Base-by-base conservation (phyloP, 768 basidiomycete genomes). In the Boletus vermiculosoides region DNA sequence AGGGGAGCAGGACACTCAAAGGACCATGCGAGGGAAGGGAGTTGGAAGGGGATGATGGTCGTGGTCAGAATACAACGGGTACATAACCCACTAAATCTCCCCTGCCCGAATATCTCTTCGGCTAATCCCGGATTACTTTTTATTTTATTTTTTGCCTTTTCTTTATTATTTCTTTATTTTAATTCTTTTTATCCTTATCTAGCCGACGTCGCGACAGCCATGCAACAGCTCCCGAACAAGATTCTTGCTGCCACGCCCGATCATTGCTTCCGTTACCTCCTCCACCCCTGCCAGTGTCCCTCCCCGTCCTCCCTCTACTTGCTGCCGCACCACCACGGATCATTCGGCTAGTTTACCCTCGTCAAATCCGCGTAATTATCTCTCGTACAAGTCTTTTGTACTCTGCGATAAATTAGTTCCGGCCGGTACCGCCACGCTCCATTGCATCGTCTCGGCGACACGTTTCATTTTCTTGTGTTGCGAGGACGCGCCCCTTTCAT, bases 21-120 rank as follows among this genome's bases (percentile, higher is more conserved):
- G 66, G 72, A 72, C 71, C 72, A 72, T 73, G 67, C 63, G 62
- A 66, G 64, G 61, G 64, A 56, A 61, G 63, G 62, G 55, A 49
- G 57, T 61, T 59, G 55, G 63, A 52, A 53, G 56, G 52, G 4
- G 28, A 40, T 40, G 64, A 66, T 58, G 59, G 58, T 53, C 30
- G 57, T 65, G 68, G 66, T 69, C 65, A 72, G 66, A 71, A 63
- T 60, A 69, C 64, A 44, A 52, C 67, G 58, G 60, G 44, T 73
- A 68, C 68, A 70, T 70, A 68, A 68, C 66, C 13, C 58, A 42
- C 59, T 57, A 56, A 59, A 49, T 47, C 49, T 45, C 40, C 61
- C 50, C 52, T 33, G 58, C 42, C 57, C 49, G 66, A 57, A 65
- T 62, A 61, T 54, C 61, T 44, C 25, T 46, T 73, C 70, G 70